Percentiles rank a stretch among this genome's conserved stretches.
phyloP scores from a whole-genome alignment of 2,329 filamentous ascomycete species.

The Trichoderma afroharzianum region DNA sequence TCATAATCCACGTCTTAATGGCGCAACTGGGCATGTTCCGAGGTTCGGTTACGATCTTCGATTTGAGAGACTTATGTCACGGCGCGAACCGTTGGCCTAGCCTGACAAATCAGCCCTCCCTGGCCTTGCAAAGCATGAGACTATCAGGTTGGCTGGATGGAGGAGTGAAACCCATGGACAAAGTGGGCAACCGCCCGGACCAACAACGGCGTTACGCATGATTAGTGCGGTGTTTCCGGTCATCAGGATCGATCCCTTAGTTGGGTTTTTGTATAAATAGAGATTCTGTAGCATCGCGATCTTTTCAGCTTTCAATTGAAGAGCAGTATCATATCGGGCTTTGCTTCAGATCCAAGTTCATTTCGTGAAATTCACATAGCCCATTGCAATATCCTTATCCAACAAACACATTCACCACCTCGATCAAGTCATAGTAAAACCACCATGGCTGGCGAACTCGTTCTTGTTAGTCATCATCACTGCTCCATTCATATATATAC shows the following conservation, averaged over 20 bases:
- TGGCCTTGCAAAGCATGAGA: neutral
- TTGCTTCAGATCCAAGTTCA: neutral
- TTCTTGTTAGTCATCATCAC: neutral
- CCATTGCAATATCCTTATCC: neutral
- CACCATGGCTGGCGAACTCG: slow-evolving; percentile 13
- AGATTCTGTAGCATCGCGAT: neutral
- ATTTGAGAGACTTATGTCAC: neutral
- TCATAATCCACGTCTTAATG: neutral
- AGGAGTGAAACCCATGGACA: neutral
- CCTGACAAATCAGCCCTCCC: neutral
- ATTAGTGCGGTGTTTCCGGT: neutral
- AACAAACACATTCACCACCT: neutral
- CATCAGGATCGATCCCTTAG: neutral
- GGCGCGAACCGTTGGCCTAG: neutral
- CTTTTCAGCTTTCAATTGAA: neutral
- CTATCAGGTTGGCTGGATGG: neutral
- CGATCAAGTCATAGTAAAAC: neutral
- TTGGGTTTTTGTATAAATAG: neutral
- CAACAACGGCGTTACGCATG: neutral
- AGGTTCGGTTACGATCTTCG: neutral
- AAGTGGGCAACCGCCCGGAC: neutral
- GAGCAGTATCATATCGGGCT: neutral
- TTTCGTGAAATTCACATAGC: neutral
- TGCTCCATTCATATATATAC: neutral
- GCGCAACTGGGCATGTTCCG: slow-evolving; percentile 27